phyloP scores from a whole-genome alignment of 345 rosid species.

The Microcos paniculata region DNA sequence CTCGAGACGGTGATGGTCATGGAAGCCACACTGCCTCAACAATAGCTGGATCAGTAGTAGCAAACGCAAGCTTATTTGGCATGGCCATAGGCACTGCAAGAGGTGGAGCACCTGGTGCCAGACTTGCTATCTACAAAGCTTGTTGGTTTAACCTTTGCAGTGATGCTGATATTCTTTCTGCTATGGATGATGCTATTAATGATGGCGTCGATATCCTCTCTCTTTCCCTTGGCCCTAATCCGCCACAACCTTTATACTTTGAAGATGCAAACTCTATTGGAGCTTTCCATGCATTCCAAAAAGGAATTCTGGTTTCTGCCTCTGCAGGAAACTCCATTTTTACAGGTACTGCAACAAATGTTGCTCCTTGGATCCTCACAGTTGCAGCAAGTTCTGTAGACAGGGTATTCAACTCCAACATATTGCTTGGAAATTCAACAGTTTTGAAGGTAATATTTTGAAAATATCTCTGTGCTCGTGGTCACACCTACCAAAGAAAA shows the following conservation, averaged over 20 bases:
- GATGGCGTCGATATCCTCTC: slow-evolving; percentile 13
- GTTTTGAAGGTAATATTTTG: slow-evolving; percentile 13
- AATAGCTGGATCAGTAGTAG: slow-evolving; percentile 36
- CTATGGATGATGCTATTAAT: slow-evolving; percentile 40
- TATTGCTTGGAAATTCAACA: slow-evolving; percentile 13
- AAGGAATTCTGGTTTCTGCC: slow-evolving; percentile 44
- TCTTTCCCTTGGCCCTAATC: slow-evolving; percentile 21
- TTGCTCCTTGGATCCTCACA: slow-evolving; percentile 56
- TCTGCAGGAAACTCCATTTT: slow-evolving; percentile 36
- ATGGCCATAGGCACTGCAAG: slow-evolving; percentile 48
- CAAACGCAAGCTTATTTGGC: slow-evolving; percentile 41
- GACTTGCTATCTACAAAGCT: slow-evolving; percentile 51
- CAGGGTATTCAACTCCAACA: slow-evolving; percentile 30
- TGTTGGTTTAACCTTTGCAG: slow-evolving; percentile 32
- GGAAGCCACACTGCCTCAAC: slow-evolving; percentile 49
- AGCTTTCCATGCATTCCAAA: slow-evolving; percentile 46
- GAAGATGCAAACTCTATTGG: slow-evolving; percentile 33
- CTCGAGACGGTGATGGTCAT: slow-evolving; percentile 45
- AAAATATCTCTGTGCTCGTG: neutral
- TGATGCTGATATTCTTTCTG: slow-evolving; percentile 44
- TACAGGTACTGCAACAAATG: slow-evolving; percentile 34
- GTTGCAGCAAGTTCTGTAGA: slow-evolving; percentile 52
- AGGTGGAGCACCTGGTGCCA: slow-evolving; percentile 49
- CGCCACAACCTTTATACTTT: slow-evolving; percentile 41
- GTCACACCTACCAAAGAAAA: neutral